Percentiles rank a stretch among this genome's conserved stretches.
phyloP scores from a whole-genome alignment of 352 stramenopile species.

The Pythium monospermum region DNA sequence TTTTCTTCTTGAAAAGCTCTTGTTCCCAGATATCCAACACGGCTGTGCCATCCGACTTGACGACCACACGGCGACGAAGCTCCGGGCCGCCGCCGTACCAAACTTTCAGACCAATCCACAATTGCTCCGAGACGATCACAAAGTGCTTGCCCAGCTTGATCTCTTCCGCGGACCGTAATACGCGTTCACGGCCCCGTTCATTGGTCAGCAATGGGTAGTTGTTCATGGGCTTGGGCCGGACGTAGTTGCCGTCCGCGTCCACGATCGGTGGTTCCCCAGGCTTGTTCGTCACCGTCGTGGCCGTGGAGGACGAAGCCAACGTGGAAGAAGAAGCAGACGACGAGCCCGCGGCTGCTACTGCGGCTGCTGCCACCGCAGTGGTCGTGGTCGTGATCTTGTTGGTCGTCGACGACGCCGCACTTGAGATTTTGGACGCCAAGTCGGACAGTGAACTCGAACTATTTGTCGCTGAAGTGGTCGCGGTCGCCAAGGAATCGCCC shows the following conservation, averaged over 20 bases:
- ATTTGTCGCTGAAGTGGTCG: slow-evolving; percentile 7
- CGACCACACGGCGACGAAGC: slow-evolving; percentile 80
- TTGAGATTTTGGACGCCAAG: slow-evolving; percentile 15
- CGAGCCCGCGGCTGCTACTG: slow-evolving; percentile 72
- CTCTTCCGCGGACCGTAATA: slow-evolving; percentile 66
- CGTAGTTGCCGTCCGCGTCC: slow-evolving; percentile 73
- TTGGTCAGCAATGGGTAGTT: slow-evolving; percentile 72
- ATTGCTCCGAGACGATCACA: slow-evolving; percentile 78
- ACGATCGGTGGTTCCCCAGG: slow-evolving; percentile 53
- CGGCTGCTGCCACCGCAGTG: slow-evolving; percentile 27
- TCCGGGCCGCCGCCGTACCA: slow-evolving; percentile 91
- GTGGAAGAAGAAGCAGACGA: no score
- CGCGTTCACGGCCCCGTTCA: slow-evolving; percentile 54
- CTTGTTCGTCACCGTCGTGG: background rate
- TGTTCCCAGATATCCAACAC: slow-evolving; percentile 79
- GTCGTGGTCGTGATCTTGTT: background rate
- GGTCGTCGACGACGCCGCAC: slow-evolving; percentile 3
- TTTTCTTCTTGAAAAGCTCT: slow-evolving; percentile 51
- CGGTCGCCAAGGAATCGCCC: slow-evolving; percentile 23
- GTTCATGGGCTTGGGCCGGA: slow-evolving; percentile 80
- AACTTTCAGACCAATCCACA: slow-evolving; percentile 87
- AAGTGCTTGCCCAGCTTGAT: slow-evolving; percentile 82
- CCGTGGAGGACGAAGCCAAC: background rate
- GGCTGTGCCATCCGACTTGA: slow-evolving; percentile 47
- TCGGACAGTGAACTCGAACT: slow-evolving; percentile 19